These are phyloP conservation scores for Zalaria obscura DNA, from an alignment of 2,329 filamentous ascomycete species.

Conservation along the genomic window DNA sequence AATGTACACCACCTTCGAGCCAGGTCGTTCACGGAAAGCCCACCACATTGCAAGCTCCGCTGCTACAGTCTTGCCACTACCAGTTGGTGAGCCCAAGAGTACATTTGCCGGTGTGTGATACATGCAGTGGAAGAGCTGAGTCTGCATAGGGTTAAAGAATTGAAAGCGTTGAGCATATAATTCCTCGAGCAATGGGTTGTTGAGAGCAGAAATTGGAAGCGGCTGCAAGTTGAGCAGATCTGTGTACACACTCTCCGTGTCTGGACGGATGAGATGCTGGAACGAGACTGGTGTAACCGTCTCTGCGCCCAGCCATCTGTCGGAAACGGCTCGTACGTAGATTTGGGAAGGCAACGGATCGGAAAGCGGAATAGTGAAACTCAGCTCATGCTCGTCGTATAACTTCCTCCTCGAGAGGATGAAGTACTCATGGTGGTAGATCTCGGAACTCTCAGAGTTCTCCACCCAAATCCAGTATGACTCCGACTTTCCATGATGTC, in stretches of 20 bases:
- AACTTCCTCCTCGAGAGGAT: slow-evolving; percentile 82
- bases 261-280: slow-evolving; percentile 90
- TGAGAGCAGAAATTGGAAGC: slow-evolving; percentile 69
- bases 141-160: slow-evolving; percentile 99
- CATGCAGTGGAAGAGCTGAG: slow-evolving; percentile 91
- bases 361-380: slow-evolving; percentile 89
- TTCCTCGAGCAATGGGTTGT: slow-evolving; percentile 76
- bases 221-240: slow-evolving; percentile 87
- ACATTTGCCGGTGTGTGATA: slow-evolving; percentile 91
- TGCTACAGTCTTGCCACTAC: slow-evolving; percentile 93
- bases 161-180: slow-evolving; percentile 81
- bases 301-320: slow-evolving; percentile 92
- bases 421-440: slow-evolving; percentile 96
- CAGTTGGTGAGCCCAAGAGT: slow-evolving; percentile 85
- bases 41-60: slow-evolving; percentile 98
- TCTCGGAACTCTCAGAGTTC: slow-evolving; percentile 92
- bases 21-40: slow-evolving; percentile 88
- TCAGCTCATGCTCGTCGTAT: slow-evolving; percentile 91
- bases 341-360: slow-evolving; percentile 92
- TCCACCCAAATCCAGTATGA: slow-evolving; percentile 99
- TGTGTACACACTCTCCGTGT: slow-evolving; percentile 95
- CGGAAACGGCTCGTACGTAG: slow-evolving; percentile 86
- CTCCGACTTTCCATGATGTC: slow-evolving; percentile 83
- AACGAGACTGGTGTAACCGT: slow-evolving; percentile 93
- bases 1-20: slow-evolving; percentile 97